These are phyloP conservation scores for Paracoccidioides brasiliensis DNA, from an alignment of 2,329 filamentous ascomycete genomes.

Conservation along the genomic window DNA sequence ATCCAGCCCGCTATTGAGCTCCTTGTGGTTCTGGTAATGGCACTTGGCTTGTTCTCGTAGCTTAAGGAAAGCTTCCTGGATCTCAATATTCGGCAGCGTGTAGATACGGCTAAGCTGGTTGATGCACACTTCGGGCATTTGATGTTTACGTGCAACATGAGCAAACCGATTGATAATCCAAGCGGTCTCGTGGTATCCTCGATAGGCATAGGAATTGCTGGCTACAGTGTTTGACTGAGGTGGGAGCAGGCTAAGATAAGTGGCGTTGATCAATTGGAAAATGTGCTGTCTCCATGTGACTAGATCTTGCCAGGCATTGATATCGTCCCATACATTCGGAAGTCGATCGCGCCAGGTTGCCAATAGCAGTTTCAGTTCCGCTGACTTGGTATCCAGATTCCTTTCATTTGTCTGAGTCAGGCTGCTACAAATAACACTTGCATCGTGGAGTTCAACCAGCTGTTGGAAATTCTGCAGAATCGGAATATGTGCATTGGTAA, in stretches of 20 bases:
- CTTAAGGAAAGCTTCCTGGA: constrained; percentile 97
- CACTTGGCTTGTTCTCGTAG: constrained; percentile 97
- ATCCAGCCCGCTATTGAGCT: constrained; percentile 83
- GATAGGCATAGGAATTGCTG: constrained; percentile 88
- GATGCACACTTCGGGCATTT: constrained; percentile 92
- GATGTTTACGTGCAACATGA: constrained; percentile 93
- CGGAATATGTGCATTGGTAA: constrained; percentile 91
- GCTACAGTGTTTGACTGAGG: constrained; percentile 68
- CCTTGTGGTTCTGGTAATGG: constrained; percentile 89
- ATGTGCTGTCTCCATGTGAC: constrained; percentile 99
- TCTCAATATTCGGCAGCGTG: constrained; percentile 97
- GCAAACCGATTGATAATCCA: constrained; percentile 99
- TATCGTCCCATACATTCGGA: constrained; percentile 98
- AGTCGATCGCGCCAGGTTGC: constrained; percentile 91
- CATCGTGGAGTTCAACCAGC: constrained; percentile 91
- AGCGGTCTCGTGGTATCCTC: constrained; percentile 94
- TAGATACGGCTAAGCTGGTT: constrained; percentile 95
- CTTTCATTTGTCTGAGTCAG: constrained; percentile 67
- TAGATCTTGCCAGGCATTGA: constrained; percentile 96
- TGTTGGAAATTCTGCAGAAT: constrained; percentile 97
- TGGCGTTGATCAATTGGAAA: constrained; percentile 91
- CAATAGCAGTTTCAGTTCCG: constrained; percentile 84
- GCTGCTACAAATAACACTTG: constrained; percentile 89
- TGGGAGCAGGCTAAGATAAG: constrained; percentile 75
- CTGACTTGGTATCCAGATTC: constrained; percentile 88